Conservation (phyloP, 495 filamentous ascomycete genomes). For the Halenospora varia region DNA sequence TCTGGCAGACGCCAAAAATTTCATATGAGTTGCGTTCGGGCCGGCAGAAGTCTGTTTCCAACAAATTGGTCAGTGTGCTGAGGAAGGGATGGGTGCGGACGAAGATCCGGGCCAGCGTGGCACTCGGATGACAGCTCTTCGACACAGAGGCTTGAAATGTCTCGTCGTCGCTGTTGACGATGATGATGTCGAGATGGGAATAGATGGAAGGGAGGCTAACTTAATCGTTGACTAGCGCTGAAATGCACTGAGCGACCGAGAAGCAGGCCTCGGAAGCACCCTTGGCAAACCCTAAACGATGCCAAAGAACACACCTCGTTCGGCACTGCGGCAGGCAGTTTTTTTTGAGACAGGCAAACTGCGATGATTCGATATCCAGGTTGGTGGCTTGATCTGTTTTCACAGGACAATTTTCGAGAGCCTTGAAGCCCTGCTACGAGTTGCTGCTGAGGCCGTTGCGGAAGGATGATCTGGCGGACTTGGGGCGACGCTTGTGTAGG, state of each 20-base stretch:
- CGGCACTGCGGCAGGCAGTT: not conserved
- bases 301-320: not conserved
- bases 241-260: not conserved
- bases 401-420: no score
- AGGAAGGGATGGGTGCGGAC: not conserved
- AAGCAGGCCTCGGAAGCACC: slow-evolving; percentile 9
- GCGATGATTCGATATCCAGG: no score
- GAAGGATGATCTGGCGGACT: not conserved
- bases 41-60: not conserved
- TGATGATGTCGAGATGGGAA: slow-evolving; percentile 5
- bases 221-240: slow-evolving; percentile 5
- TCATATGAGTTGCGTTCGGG: not conserved
- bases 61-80: not conserved
- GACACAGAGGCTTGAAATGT: slow-evolving; percentile 1
- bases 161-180: not conserved
- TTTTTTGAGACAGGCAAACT: no score
- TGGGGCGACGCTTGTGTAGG: slow-evolving; percentile 19
- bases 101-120: not conserved
- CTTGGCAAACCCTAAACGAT: slow-evolving; percentile 9
- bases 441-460: no score
- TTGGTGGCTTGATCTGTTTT: no score
- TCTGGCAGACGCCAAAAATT: slow-evolving; percentile 13
- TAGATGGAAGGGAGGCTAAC: slow-evolving; percentile 10
- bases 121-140: slow-evolving; percentile 3
- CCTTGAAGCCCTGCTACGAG: no score